Conservation (phyloP, 2,329 filamentous ascomycete species). For the Magnaporthiopsis rhizophila region DNA sequence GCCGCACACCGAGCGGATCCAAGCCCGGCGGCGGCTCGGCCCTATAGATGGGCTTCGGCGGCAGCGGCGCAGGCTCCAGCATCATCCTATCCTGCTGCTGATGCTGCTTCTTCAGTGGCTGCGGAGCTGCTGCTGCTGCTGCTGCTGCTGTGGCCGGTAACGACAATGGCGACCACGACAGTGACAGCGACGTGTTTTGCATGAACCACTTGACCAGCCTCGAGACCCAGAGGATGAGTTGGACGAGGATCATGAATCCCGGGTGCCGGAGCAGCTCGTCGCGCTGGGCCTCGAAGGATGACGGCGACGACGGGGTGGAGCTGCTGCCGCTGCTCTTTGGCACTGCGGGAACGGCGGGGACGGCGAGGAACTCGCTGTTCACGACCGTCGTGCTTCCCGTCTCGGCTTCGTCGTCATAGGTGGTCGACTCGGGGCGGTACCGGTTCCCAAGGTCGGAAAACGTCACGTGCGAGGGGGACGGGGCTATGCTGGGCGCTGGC, state of each 20-base stretch:
- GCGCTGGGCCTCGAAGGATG: neutral
- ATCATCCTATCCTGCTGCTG: too few relatives aligned
- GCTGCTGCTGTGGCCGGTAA: too few relatives aligned
- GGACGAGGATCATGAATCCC: neutral
- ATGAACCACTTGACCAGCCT: too few relatives aligned
- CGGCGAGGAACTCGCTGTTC: neutral
- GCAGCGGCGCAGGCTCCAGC: too few relatives aligned
- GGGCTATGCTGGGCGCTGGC: neutral
- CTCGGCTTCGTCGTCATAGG: neutral
- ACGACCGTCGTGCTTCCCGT: neutral
- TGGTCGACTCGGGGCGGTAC: neutral
- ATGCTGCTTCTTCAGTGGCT: too few relatives aligned
- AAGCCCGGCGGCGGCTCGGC: too few relatives aligned
- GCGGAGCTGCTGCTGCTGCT: too few relatives aligned
- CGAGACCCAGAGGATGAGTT: neutral
- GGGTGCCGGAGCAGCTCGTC: constrained; percentile 1
- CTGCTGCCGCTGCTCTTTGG: neutral
- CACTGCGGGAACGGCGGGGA: neutral
- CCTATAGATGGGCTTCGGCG: too few relatives aligned
- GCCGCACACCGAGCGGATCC: too few relatives aligned
- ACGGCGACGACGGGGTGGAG: neutral
- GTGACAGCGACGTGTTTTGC: too few relatives aligned
- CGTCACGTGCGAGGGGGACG: neutral
- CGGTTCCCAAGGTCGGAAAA: neutral
- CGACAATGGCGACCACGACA: too few relatives aligned